Base-by-base conservation (phyloP, 257 asterid genomes). In the Fraxinus quadrangulata region DNA sequence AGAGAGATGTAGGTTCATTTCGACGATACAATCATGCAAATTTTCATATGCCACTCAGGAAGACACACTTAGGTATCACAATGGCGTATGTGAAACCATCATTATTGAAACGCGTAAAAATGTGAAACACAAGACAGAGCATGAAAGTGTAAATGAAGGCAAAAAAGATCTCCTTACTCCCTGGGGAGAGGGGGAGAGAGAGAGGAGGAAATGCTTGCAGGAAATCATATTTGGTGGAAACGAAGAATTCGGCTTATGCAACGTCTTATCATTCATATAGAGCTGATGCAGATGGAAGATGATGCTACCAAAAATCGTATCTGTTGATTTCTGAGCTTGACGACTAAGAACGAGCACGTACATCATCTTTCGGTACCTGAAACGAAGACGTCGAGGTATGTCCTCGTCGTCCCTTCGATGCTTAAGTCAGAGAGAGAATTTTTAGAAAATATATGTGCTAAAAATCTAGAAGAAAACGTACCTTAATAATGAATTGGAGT, bases 11-110 rank as follows among this genome's bases (percentile, higher is more conserved):
- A 36, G 10, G 40, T 36, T 36, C 40, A 36, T 39, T 59, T 47
- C 30, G 49, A 66, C 74, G 40, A 49, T 70, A 59, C 67, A 21
- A 59, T 59, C 67, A 21, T 63, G 30, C 66, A 74, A 76, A 49
- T 70, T 30, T 59, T 59, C 72, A 30, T 36, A 6, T 28, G 77
- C 45, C 67, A 23, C 71, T 51, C 26, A 51, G 61, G 16, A 47
- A 61, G 73, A 37, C 56, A 70, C 5, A 36, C 40, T 59, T 59
- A 2, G 7, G 28, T 6, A 59, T 59, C 28, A 21, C 1, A 59
- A 1, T 6, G 67, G 23, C 28, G 19, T 34, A 72, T 34, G 68
- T 70, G 28, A 49, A 39, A 26, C 51, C 33, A 8, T 23, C 26
- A 8, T 63, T 21, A 36, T 65, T 75, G 66, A 71, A 1, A 36